A percentile compares a stretch with the other conserved stretches of the same genome.
Conservation (phyloP, 2,329 filamentous ascomycete genomes). For the Penicillium hordei region DNA sequence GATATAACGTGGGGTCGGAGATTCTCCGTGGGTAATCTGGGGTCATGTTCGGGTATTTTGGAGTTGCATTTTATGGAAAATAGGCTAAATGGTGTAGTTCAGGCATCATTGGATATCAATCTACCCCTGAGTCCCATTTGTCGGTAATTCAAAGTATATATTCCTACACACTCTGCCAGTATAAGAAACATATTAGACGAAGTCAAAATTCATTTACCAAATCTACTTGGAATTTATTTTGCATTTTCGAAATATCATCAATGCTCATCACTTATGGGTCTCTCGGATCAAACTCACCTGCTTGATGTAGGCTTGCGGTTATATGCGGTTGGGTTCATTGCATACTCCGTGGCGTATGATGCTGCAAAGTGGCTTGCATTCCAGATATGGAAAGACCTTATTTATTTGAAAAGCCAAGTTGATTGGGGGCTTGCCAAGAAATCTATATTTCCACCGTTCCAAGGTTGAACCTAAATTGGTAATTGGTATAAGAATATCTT, state of each 20-base stretch:
- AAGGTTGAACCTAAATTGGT: background rate
- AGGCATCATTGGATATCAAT: background rate
- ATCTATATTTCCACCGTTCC: background rate
- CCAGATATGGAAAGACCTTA: background rate
- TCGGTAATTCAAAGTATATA: background rate
- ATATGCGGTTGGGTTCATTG: background rate
- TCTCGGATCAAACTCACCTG: no score
- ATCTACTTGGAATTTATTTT: no score
- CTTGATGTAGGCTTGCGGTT: background rate
- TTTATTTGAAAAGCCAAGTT: background rate
- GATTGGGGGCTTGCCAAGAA: background rate
- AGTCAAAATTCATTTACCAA: no score
- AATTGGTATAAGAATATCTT: background rate
- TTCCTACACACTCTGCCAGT: background rate
- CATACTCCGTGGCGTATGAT: background rate
- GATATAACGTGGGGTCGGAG: constrained; percentile 9
- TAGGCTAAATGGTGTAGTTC: background rate
- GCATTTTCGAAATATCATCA: no score
- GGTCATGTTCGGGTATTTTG: background rate
- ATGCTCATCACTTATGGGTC: no score
- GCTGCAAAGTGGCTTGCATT: background rate
- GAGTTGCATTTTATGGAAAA: background rate
- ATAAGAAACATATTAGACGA: no score
- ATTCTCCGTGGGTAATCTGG: background rate
- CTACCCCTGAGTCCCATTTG: background rate